Percentiles rank a stretch among this genome's conserved stretches.
phyloP scores from a whole-genome alignment of 306 rosid genomes.

The Boehmeria nivea region DNA sequence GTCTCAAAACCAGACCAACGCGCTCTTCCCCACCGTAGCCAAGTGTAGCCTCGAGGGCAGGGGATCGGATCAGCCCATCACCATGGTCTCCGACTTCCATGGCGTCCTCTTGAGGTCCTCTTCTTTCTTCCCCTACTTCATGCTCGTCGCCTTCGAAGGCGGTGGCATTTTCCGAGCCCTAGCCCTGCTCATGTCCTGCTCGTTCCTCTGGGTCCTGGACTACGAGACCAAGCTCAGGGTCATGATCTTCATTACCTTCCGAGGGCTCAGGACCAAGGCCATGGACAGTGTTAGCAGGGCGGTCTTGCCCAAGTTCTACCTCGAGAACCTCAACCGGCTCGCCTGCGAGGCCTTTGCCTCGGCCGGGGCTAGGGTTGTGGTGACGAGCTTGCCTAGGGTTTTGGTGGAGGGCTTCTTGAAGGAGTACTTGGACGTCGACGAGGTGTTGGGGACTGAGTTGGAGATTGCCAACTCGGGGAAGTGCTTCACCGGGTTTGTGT shows the following conservation, averaged over 20 bases:
- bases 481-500: slow-evolving; percentile 58
- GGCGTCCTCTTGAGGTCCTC: slow-evolving; percentile 37
- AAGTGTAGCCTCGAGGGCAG: slow-evolving; percentile 41
- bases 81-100: slow-evolving; percentile 49
- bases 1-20: slow-evolving; percentile 16
- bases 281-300: slow-evolving; percentile 56
- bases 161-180: slow-evolving; percentile 72
- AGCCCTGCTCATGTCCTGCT: slow-evolving; percentile 58
- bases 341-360: slow-evolving; percentile 56
- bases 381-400: slow-evolving; percentile 72
- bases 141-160: slow-evolving; percentile 88
- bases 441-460: slow-evolving; percentile 71
- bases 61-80: not conserved
- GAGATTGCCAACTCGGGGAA: slow-evolving; percentile 38
- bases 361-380: slow-evolving; percentile 41
- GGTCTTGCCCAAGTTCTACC: slow-evolving; percentile 79
- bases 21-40: slow-evolving; percentile 38
- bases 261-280: slow-evolving; percentile 45
- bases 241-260: slow-evolving; percentile 65
- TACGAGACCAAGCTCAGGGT: slow-evolving; percentile 41
- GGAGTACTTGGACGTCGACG: slow-evolving; percentile 55
- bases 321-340: slow-evolving; percentile 57
- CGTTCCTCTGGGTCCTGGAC: slow-evolving; percentile 49
- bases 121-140: slow-evolving; percentile 80
- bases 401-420: slow-evolving; percentile 72